Conservation (phyloP, 345 rosid genomes). For the Hibiscus trionum region DNA sequence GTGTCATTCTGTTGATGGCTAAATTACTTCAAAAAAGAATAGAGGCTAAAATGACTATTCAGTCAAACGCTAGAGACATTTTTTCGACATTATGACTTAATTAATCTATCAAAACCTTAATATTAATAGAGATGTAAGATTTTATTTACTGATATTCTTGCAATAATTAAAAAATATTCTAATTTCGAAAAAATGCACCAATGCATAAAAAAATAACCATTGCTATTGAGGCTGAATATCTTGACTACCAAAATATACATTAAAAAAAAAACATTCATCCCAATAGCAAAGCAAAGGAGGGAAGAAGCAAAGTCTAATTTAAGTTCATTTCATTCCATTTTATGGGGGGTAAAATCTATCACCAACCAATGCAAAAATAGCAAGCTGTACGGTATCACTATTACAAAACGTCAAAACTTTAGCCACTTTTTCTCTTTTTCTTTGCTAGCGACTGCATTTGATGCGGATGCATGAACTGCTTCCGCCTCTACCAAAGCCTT, state of each 20-base stretch:
- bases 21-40: no score
- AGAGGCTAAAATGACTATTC: no score
- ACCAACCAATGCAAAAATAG: neutral
- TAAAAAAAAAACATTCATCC: neutral
- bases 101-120: no score
- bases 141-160: no score
- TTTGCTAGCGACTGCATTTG: constrained; percentile 53
- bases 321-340: neutral
- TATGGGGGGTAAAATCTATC: neutral
- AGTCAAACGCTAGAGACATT: no score
- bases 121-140: no score
- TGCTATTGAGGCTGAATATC: no score
- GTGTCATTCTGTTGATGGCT: no score
- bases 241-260: neutral
- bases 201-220: no score
- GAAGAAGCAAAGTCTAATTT: neutral
- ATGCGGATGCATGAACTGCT: constrained; percentile 66
- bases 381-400: neutral
- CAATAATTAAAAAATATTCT: no score
- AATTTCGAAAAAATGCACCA: no score
- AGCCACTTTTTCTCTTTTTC: constrained; percentile 96
- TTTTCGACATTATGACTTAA: no score
- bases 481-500: constrained; percentile 55
- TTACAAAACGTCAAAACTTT: constrained; percentile 41
- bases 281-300: neutral